Percentiles rank a stretch among this genome's conserved stretches.
Evolutionary conservation across 306 rosid genomes (phyloP).

Genomic region (Purshia tridentata): DNA sequence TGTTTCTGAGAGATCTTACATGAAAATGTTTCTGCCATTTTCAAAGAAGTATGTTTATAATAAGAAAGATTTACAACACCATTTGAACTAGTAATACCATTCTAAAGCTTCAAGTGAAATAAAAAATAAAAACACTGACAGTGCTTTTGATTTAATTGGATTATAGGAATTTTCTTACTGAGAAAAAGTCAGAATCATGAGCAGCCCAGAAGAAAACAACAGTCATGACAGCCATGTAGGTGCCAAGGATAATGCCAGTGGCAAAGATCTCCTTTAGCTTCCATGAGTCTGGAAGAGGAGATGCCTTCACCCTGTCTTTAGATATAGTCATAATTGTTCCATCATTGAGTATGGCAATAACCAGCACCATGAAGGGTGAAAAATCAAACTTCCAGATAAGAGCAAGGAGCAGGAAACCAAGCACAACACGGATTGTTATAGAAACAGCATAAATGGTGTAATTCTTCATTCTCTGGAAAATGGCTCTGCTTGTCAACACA

Average conservation of each 20-base stretch:
- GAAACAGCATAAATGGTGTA: slow-evolving; percentile 93
- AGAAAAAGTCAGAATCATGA: slow-evolving; percentile 58
- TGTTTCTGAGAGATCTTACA: slow-evolving; percentile 50
- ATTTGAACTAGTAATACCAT: no score
- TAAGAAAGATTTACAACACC: not conserved
- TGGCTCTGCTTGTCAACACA: slow-evolving; percentile 86
- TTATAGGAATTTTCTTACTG: slow-evolving; percentile 39
- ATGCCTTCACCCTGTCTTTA: slow-evolving; percentile 87
- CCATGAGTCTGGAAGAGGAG: slow-evolving; percentile 96
- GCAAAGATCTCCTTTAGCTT: slow-evolving; percentile 83
- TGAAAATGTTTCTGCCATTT: slow-evolving; percentile 62
- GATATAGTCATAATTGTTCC: slow-evolving; percentile 97
- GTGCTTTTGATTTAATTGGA: not conserved
- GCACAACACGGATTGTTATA: slow-evolving; percentile 74
- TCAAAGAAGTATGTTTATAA: not conserved
- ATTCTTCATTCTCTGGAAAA: slow-evolving; percentile 93
- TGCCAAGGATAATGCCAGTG: slow-evolving; percentile 71
- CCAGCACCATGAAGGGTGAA: slow-evolving; percentile 91
- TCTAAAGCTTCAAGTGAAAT: no score
- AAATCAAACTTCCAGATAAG: slow-evolving; percentile 91
- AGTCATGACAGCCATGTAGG: slow-evolving; percentile 84
- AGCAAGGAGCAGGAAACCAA: slow-evolving; percentile 77
- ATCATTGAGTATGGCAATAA: slow-evolving; percentile 87
- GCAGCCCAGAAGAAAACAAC: slow-evolving; percentile 85
- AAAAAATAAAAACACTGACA: not conserved